Conservation (phyloP, 1,139 yeast genomes). For the Nakaseomyces kungkrabaensis region DNA sequence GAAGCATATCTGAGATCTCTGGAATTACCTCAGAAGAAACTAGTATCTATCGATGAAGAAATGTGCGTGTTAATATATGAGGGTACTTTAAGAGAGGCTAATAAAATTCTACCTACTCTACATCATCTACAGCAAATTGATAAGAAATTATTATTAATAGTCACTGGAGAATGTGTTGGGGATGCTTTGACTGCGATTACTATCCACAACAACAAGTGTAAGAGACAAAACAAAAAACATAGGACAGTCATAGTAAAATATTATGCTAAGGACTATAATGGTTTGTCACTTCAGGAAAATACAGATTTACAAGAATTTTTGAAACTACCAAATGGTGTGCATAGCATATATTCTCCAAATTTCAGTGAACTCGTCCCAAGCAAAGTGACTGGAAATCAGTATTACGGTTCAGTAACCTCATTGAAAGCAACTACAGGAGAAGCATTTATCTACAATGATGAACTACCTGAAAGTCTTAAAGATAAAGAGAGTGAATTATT, state of each 20-base stretch:
- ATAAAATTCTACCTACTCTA: conserved; percentile 23
- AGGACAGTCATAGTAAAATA: conserved; percentile 20
- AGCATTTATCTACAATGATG: conserved; percentile 24
- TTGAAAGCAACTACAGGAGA: conserved; percentile 28
- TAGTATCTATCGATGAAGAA: conserved; percentile 19
- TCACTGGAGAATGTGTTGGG: conserved; percentile 23
- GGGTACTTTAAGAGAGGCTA: conserved; percentile 22
- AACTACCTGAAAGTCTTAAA: conserved; percentile 4
- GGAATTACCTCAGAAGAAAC: conserved; percentile 18
- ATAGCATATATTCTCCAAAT: conserved; percentile 23
- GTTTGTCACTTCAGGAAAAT: conserved; percentile 19
- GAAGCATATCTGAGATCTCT: conserved; percentile 25
- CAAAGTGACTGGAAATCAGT: conserved; percentile 18
- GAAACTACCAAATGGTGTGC: conserved; percentile 21
- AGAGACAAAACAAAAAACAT: conserved; percentile 15
- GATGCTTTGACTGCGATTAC: conserved; percentile 26
- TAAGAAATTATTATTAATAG: conserved; percentile 20
- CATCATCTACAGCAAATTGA: conserved; percentile 18
- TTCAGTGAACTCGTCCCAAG: conserved; percentile 25
- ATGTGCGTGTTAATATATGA: conserved; percentile 23
- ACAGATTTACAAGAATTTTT: conserved; percentile 18
- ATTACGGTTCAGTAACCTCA: conserved; percentile 24
- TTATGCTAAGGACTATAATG: conserved; percentile 13
- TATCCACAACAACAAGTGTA: conserved; percentile 26
- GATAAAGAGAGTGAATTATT: conserved; percentile 10